Evolutionary conservation across 1,284 basidiomycete species (phyloP), one percentile per base, ranked within the genome.

Genomic region (Agaricales sp.): DNA sequence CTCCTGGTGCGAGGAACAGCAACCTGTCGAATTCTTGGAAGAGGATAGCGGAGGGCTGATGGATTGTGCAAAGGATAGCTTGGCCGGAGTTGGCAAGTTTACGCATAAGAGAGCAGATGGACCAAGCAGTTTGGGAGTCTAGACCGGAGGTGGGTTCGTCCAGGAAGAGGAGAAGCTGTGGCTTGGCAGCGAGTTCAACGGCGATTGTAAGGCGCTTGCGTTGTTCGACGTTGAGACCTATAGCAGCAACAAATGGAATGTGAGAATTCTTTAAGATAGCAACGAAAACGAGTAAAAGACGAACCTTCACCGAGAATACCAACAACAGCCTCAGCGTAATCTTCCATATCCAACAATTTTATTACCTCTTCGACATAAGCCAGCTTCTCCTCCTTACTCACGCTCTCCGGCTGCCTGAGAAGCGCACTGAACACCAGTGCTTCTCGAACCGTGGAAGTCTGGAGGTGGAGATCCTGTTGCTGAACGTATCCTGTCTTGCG

Each of bases 91-190:
- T 72, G 45, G 82, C 78, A 25, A 87, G 71, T 54, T 78, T 77
- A 26, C 56, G 52, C 18, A 58, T 53, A 30, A 58, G 56, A 1
- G 47, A 44, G 25, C 57, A 54, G 23, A 58, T 57, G 23, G 54
- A 77, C 76, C 77, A 86, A 0, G 84, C 82, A 22, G 75, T 78
- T 59, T 86, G 82, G 13, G 79, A 80, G 60, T 86, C 82, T 21
- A 86, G 69, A 54, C 83, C 82, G 8, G 77, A 80, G 0, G 76
- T 79, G 2, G 71, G 72, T 57, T 83, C 79, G 59, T 82, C 80
- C 45, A 82, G 67, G 73, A 85, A 84, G 14, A 45, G 2, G 78
- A 77, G 67, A 64, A 53, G n/a, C 44, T 13, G 14, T n/a, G 44
- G 44, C 20, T 45, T 45, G 24, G 77, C 75, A n/a, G 77, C 78